Evolutionary conservation across 106 monocot genomes (phyloP).

Genomic region (Chionographis japonica): DNA sequence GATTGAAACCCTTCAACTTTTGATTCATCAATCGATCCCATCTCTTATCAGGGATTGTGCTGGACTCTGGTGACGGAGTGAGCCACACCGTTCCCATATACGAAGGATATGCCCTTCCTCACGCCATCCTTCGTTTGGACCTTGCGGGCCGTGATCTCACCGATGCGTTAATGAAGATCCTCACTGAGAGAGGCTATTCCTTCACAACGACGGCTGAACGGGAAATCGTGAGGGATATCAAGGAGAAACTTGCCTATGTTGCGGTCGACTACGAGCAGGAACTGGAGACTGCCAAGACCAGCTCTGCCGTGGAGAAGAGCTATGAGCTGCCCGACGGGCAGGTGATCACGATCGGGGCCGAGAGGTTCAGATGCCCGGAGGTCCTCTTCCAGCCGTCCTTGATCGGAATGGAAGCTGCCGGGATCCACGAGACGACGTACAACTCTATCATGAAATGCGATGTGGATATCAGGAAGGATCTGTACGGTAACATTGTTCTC

Average conservation of each 20-base stretch:
- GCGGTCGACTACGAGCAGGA: conserved; percentile 19
- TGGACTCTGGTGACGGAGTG: conserved; percentile 27
- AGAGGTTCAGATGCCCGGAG: conserved; percentile 18
- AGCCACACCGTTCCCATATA: conserved; percentile 28
- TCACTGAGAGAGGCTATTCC: conserved; percentile 20
- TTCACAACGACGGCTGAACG: conserved; percentile 17
- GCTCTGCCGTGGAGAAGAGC: conserved; percentile 14
- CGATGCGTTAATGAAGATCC: conserved; percentile 23
- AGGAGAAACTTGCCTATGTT: conserved; percentile 16
- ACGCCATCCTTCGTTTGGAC: conserved; percentile 23
- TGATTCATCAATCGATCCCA: not conserved
- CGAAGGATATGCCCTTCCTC: conserved; percentile 27
- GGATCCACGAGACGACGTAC: conserved; percentile 19
- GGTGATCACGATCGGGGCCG: conserved; percentile 18
- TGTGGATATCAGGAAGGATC: conserved; percentile 19
- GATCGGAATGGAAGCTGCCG: conserved; percentile 22
- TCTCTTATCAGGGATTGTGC: conserved; percentile 17
- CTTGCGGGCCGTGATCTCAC: conserved; percentile 17
- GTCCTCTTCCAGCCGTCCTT: conserved; percentile 20
- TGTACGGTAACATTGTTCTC: conserved; percentile 22
- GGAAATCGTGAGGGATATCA: conserved; percentile 16
- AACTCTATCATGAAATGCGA: conserved; percentile 21
- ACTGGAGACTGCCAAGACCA: conserved; percentile 11
- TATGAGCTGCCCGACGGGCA: conserved; percentile 16
- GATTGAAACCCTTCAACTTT: no score